Evolutionary conservation across 805 yeast genomes (phyloP).

Genomic region (Saccharomycopsis olivae): DNA sequence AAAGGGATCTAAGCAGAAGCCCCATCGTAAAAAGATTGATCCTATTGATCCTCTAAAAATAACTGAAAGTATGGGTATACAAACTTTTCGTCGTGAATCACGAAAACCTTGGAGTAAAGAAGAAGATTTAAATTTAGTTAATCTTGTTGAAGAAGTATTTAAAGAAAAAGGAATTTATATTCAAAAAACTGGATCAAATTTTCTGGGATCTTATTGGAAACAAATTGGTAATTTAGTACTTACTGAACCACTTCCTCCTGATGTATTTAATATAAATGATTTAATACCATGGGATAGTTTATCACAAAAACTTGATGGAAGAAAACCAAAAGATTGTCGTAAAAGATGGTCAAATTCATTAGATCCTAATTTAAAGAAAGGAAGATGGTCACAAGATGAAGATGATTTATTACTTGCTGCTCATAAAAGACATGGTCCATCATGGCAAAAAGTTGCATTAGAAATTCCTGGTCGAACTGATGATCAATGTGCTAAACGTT

Average conservation of each 20-base stretch:
- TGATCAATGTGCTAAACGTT: slow-evolving; percentile 90
- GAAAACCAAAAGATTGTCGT: slow-evolving; percentile 75
- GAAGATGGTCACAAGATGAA: slow-evolving; percentile 79
- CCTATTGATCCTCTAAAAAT: slow-evolving; percentile 35
- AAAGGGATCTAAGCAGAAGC: no score
- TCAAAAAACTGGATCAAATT: background rate
- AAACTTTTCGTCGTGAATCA: slow-evolving; percentile 53
- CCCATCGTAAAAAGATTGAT: slow-evolving; percentile 6
- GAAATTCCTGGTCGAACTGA: slow-evolving; percentile 80
- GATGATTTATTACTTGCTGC: slow-evolving; percentile 58
- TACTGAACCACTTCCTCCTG: background rate
- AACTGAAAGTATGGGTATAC: slow-evolving; percentile 65
- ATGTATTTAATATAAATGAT: slow-evolving; percentile 22
- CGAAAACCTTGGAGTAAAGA: slow-evolving; percentile 67
- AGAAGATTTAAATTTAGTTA: slow-evolving; percentile 52
- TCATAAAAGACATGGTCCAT: slow-evolving; percentile 58
- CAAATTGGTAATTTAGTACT: background rate
- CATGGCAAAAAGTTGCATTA: slow-evolving; percentile 76
- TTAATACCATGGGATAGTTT: slow-evolving; percentile 53
- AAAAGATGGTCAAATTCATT: slow-evolving; percentile 82
- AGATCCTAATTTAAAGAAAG: slow-evolving; percentile 73
- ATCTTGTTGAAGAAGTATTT: slow-evolving; percentile 24
- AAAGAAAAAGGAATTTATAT: background rate
- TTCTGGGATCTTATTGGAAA: background rate
- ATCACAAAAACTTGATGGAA: slow-evolving; percentile 34